Conservation (phyloP, 176 grass and related monocot genomes). For the Cymbopogon citratus region DNA sequence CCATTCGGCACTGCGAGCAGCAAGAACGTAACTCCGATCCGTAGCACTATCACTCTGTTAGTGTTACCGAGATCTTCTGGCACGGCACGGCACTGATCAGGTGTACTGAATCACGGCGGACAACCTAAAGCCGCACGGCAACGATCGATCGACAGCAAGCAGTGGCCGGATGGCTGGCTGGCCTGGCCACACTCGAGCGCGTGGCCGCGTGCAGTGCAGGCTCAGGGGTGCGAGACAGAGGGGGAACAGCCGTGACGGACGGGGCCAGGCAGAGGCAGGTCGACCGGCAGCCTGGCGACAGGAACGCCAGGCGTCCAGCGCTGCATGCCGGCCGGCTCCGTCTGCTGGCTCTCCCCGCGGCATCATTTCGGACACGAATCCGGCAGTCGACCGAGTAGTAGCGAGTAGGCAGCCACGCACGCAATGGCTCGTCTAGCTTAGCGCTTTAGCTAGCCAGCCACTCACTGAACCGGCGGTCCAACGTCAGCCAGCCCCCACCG, state of each 20-base stretch:
- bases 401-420: not conserved
- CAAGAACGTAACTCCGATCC: not conserved
- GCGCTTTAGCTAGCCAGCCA: not conserved
- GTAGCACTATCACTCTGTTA: not conserved
- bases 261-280: not conserved
- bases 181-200: not conserved
- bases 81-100: not conserved
- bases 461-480: not conserved
- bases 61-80: not conserved
- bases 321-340: not conserved
- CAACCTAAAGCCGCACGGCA: not conserved
- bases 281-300: conserved; percentile 25
- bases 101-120: no score
- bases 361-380: conserved; percentile 26
- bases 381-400: not conserved
- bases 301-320: conserved; percentile 17
- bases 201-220: not conserved
- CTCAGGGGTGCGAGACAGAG: conserved; percentile 2
- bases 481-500: conserved; percentile 10
- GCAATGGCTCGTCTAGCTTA: not conserved
- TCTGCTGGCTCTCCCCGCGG: not conserved
- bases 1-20: not conserved
- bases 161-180: not conserved
- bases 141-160: not conserved
- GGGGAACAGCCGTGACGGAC: not conserved